Conservation (phyloP, 2,329 filamentous ascomycete species). For the Teratosphaeria destructans region DNA sequence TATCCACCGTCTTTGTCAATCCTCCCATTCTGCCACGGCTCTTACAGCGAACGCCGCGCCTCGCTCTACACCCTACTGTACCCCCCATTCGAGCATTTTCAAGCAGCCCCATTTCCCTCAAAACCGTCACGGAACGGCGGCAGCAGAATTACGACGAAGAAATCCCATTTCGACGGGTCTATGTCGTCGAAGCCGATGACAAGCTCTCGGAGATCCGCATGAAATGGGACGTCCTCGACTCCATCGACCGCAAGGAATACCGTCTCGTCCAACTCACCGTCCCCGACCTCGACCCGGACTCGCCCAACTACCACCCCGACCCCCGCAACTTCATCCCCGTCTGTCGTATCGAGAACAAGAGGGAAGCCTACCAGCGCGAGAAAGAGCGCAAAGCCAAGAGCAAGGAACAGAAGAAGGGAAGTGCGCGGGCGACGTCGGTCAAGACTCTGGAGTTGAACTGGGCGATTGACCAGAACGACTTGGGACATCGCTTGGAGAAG, state of each 20-base stretch:
- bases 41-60: background rate
- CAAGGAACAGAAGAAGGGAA: constrained; percentile 37
- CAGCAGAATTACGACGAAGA: constrained; percentile 37
- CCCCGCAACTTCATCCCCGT: constrained; percentile 45
- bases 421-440: constrained; percentile 33
- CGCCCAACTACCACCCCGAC: background rate
- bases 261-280: constrained; percentile 40
- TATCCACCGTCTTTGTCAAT: constrained; percentile 35
- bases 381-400: constrained; percentile 30
- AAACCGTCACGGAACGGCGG: constrained; percentile 29
- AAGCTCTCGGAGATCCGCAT: constrained; percentile 26
- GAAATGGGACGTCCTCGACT: constrained; percentile 30
- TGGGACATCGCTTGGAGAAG: constrained; percentile 59
- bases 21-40: constrained; percentile 3
- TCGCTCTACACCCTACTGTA: constrained; percentile 5
- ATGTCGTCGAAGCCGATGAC: constrained; percentile 31
- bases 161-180: constrained; percentile 36
- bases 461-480: constrained; percentile 68
- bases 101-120: constrained; percentile 15
- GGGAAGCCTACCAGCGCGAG: constrained; percentile 38
- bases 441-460: constrained; percentile 89
- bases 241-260: constrained; percentile 38
- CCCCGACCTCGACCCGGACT: background rate
- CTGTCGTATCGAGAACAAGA: constrained; percentile 60
- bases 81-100: constrained; percentile 16